Conservation (phyloP, 2,329 filamentous ascomycete species). For the Sarocladium strictum region DNA sequence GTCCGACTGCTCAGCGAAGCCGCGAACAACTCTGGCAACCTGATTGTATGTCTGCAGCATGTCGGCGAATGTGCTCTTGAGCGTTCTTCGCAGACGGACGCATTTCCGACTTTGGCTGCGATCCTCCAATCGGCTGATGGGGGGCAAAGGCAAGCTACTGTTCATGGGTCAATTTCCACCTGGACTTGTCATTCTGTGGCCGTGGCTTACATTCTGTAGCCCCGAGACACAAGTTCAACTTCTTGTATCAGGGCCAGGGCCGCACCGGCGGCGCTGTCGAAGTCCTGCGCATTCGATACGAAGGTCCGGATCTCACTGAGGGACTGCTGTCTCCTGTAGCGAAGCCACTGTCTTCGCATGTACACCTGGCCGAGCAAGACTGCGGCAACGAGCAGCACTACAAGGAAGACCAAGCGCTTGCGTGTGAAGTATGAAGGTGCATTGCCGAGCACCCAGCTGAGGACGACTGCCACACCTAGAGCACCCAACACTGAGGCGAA, state of each 20-base stretch:
- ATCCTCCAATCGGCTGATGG: slow-evolving; percentile 87
- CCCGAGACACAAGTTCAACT: slow-evolving; percentile 89
- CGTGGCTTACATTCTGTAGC: slow-evolving; percentile 68
- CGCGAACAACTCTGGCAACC: slow-evolving; percentile 61
- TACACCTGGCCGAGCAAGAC: slow-evolving; percentile 59
- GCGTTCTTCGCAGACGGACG: slow-evolving; percentile 67
- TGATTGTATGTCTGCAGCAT: slow-evolving; percentile 68
- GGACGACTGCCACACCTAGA: slow-evolving; percentile 60
- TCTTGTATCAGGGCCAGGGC: slow-evolving; percentile 83
- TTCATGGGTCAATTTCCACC: slow-evolving; percentile 14
- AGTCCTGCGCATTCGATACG: slow-evolving; percentile 69
- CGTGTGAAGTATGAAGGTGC: slow-evolving; percentile 47
- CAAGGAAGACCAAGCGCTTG: slow-evolving; percentile 44
- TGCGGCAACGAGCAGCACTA: slow-evolving; percentile 47
- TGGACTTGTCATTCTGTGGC: slow-evolving; percentile 8
- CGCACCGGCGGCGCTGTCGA: slow-evolving; percentile 71
- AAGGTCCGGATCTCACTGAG: slow-evolving; percentile 63
- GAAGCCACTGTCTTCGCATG: slow-evolving; percentile 73
- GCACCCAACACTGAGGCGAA: slow-evolving; percentile 47
- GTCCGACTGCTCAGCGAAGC: slow-evolving; percentile 71
- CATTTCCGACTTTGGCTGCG: slow-evolving; percentile 74
- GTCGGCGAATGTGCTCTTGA: slow-evolving; percentile 63
- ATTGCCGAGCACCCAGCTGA: slow-evolving; percentile 62
- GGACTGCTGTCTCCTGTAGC: slow-evolving; percentile 69
- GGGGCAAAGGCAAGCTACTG: slow-evolving; percentile 82